A percentile compares a stretch with the other conserved stretches of the same genome.
phyloP scores from a whole-genome alignment of 2,329 filamentous ascomycete genomes.

The Colletotrichum neosansevieriae region DNA sequence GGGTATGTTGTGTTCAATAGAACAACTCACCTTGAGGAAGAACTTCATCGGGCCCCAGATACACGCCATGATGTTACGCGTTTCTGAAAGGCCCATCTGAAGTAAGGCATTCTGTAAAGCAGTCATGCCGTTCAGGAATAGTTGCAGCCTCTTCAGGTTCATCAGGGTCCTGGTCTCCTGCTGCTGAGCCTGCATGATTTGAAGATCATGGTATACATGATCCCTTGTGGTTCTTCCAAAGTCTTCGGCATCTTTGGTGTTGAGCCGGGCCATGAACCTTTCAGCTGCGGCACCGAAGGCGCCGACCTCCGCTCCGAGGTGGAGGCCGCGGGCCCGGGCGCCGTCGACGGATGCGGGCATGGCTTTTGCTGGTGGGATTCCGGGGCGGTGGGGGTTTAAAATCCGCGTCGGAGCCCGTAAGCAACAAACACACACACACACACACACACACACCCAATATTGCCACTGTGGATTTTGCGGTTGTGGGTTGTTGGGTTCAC shows the following conservation, averaged over 20 bases:
- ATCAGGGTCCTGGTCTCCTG: slow-evolving; percentile 45
- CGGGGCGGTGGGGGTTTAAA: neutral
- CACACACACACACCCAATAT: neutral
- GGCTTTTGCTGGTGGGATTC: slow-evolving; percentile 9
- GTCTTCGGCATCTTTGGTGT: slow-evolving; percentile 32
- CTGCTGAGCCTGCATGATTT: slow-evolving; percentile 44
- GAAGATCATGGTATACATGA: slow-evolving; percentile 43
- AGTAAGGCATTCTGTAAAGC: slow-evolving; percentile 37
- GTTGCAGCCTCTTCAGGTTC: slow-evolving; percentile 45
- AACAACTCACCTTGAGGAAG: slow-evolving; percentile 41
- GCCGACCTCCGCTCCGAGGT: slow-evolving; percentile 6
- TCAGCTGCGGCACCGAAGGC: slow-evolving; percentile 23
- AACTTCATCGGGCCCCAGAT: slow-evolving; percentile 48
- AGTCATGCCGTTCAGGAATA: slow-evolving; percentile 43
- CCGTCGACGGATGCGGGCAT: slow-evolving; percentile 17
- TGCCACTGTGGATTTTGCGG: neutral
- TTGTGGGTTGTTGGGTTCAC: neutral
- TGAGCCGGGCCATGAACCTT: slow-evolving; percentile 40
- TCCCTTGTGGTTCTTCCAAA: slow-evolving; percentile 40
- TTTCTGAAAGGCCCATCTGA: neutral
- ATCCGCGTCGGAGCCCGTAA: neutral
- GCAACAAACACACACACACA: too few species aligned
- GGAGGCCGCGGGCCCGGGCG: neutral
- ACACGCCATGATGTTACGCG: slow-evolving; percentile 42
- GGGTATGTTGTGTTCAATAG: fast-evolving